Evolutionary conservation across 768 basidiomycete genomes (phyloP).

Genomic region (Phlegmacium glaucopus): DNA sequence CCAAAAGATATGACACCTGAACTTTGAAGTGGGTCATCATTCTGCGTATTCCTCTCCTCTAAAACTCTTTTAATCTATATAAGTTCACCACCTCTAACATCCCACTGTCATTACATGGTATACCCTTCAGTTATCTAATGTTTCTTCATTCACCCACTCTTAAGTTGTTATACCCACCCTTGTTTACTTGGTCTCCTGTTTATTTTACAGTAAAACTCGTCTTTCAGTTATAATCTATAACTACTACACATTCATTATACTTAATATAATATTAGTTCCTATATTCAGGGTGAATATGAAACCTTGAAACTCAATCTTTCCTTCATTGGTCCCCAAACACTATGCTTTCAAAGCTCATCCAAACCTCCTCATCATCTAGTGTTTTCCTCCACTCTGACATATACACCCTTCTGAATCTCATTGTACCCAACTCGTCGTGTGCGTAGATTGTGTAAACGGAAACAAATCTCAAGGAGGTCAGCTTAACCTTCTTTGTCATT

Average conservation of each 20-base stretch:
- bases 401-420: constrained; percentile 41
- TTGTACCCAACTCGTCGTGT: constrained; percentile 33
- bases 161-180: background rate
- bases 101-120: no score
- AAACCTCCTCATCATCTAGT: constrained; percentile 24
- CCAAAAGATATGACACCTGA: no score
- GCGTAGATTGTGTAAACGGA: constrained; percentile 33
- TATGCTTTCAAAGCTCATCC: constrained; percentile 35
- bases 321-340: constrained; percentile 31
- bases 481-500: constrained; percentile 18
- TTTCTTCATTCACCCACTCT: background rate
- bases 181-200: background rate
- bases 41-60: no score
- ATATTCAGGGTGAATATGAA: constrained; percentile 20
- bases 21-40: no score
- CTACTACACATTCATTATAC: background rate
- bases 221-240: constrained; percentile 4
- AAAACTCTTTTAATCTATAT: no score
- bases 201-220: no score
- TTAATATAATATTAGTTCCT: background rate
- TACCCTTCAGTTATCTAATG: no score
- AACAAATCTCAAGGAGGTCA: constrained; percentile 33
- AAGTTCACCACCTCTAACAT: no score
- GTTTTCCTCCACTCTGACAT: constrained; percentile 32
- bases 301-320: constrained; percentile 32